Percentiles rank a stretch among this genome's conserved stretches.
These are phyloP conservation scores for Elongisporangium undulatum DNA, from an alignment of 352 stramenopile genomes.

Conservation along the genomic window DNA sequence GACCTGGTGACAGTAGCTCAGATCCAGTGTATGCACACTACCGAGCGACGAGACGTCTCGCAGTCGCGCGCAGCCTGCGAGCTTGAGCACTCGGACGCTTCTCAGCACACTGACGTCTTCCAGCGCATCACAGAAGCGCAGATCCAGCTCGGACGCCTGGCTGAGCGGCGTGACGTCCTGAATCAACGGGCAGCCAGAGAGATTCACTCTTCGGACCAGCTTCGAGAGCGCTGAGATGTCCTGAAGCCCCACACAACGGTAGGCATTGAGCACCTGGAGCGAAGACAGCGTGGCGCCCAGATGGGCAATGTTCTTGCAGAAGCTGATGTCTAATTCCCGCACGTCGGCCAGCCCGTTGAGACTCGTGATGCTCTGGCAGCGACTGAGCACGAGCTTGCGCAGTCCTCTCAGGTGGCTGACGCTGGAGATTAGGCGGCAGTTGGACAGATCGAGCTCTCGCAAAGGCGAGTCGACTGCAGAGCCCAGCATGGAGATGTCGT, in stretches of 20 bases:
- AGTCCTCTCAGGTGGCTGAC: conserved; percentile 35
- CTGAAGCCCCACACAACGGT: conserved; percentile 45
- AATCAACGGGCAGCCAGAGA: conserved; percentile 52
- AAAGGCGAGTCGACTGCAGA: conserved; percentile 10
- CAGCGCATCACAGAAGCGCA: conserved; percentile 65
- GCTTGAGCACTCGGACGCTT: conserved; percentile 41
- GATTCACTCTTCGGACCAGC: conserved; percentile 28
- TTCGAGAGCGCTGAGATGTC: conserved; percentile 32
- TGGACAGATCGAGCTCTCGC: conserved; percentile 52
- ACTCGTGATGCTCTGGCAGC: conserved; percentile 37
- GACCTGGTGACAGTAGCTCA: conserved; percentile 61
- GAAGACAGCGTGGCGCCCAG: conserved; percentile 23
- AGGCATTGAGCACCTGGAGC: conserved; percentile 34
- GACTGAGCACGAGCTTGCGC: conserved; percentile 44
- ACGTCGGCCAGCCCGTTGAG: conserved; percentile 37
- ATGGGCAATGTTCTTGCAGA: conserved; percentile 41
- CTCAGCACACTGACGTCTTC: conserved; percentile 36
- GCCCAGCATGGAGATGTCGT: conserved; percentile 36
- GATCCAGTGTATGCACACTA: conserved; percentile 44
- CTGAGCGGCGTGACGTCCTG: conserved; percentile 36
- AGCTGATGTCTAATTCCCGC: conserved; percentile 66
- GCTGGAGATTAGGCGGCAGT: conserved; percentile 30
- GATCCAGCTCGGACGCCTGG: conserved; percentile 34
- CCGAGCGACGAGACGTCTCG: conserved; percentile 40
- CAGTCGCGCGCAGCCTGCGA: conserved; percentile 47